A percentile compares a stretch with the other conserved stretches of the same genome.
These are phyloP conservation scores for Artemisia annua DNA, from an alignment of 129 eudicot species.

Conservation along the genomic window DNA sequence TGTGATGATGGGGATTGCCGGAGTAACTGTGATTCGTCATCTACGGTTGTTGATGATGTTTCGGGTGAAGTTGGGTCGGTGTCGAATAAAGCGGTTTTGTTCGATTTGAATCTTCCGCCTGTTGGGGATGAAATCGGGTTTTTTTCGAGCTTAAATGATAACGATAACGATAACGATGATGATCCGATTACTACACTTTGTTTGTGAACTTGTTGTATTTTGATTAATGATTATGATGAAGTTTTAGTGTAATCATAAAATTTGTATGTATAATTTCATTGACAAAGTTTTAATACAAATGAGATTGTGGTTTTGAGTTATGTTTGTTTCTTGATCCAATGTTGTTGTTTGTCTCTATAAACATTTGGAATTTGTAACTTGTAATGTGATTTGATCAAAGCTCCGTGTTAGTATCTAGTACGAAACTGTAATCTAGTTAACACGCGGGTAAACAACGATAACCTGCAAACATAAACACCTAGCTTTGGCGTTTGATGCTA, in stretches of 20 bases:
- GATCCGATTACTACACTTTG: slow-evolving; percentile 19
- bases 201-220: slow-evolving; percentile 20
- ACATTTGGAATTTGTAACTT: neutral
- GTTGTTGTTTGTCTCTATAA: neutral
- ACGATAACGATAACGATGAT: neutral
- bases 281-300: neutral
- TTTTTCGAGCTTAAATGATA: neutral
- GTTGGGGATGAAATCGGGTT: neutral
- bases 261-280: slow-evolving; percentile 9
- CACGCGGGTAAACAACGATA: too few relatives aligned
- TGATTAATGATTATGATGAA: neutral
- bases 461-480: too few relatives aligned
- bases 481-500: too few relatives aligned
- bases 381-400: too few relatives aligned
- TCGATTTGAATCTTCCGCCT: slow-evolving; percentile 20
- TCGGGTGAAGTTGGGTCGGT: slow-evolving; percentile 17
- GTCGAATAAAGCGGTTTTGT: neutral
- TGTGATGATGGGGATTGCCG: slow-evolving; percentile 15
- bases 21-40: slow-evolving; percentile 27
- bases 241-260: slow-evolving; percentile 3
- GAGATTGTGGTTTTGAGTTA: neutral
- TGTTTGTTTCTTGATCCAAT: neutral
- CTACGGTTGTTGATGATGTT: slow-evolving; percentile 25
- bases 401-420: too few relatives aligned
- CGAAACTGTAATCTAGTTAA: too few relatives aligned